Conservation (phyloP, 371 early-diverging fungal genomes). For the Funneliformis caledonium region DNA sequence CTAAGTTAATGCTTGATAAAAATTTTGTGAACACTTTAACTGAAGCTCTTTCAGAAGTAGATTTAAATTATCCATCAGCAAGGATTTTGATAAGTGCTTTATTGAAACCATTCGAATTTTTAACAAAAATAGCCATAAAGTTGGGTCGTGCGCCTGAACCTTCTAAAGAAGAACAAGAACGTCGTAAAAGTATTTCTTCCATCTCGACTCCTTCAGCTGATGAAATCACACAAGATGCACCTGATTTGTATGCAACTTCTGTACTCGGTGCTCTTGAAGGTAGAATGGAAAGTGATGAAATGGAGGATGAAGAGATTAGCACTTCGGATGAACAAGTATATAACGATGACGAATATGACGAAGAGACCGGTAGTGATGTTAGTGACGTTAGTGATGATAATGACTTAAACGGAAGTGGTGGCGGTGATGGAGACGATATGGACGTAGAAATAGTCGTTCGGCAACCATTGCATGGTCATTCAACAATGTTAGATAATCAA, state of each 20-base stretch:
- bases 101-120: slow-evolving; percentile 84
- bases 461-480: slow-evolving; percentile 52
- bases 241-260: slow-evolving; percentile 87
- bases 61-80: slow-evolving; percentile 87
- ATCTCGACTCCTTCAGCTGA: slow-evolving; percentile 37
- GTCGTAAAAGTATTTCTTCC: slow-evolving; percentile 45
- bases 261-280: slow-evolving; percentile 89
- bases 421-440: slow-evolving; percentile 60
- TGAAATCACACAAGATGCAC: slow-evolving; percentile 69
- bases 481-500: slow-evolving; percentile 55
- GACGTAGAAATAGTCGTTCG: slow-evolving; percentile 67
- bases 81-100: slow-evolving; percentile 74
- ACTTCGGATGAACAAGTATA: slow-evolving; percentile 71
- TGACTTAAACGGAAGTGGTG: slow-evolving; percentile 66
- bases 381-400: slow-evolving; percentile 69
- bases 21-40: slow-evolving; percentile 83
- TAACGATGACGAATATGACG: slow-evolving; percentile 72
- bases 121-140: slow-evolving; percentile 88
- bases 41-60: slow-evolving; percentile 80
- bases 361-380: slow-evolving; percentile 73
- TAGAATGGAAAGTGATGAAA: slow-evolving; percentile 68
- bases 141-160: slow-evolving; percentile 65
- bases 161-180: slow-evolving; percentile 45
- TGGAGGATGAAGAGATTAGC: slow-evolving; percentile 64
- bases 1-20: slow-evolving; percentile 89